phyloP scores from a whole-genome alignment of 805 yeast genomes.

The Saccharomycopsis fermentans region DNA sequence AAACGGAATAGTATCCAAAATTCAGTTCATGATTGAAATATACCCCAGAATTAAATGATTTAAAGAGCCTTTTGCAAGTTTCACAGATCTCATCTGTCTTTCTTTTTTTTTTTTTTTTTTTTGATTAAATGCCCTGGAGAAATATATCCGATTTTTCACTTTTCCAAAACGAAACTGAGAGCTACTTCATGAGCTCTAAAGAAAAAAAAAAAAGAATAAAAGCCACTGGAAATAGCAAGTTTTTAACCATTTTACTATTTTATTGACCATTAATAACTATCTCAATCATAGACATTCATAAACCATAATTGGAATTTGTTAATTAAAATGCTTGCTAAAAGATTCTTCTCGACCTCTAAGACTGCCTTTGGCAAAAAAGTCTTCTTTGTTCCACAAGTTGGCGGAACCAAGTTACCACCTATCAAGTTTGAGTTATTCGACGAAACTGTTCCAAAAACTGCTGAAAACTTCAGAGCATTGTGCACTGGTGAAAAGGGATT shows the following conservation, averaged over 20 bases:
- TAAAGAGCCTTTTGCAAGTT: background rate
- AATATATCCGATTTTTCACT: background rate
- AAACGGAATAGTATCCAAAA: too few species aligned
- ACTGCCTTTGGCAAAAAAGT: slow-evolving; percentile 15
- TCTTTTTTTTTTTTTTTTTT: background rate
- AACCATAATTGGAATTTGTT: background rate
- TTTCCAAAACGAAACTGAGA: too few species aligned
- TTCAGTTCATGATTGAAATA: too few species aligned
- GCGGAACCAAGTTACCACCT: slow-evolving; percentile 64
- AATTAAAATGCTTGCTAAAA: background rate
- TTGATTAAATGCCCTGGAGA: background rate
- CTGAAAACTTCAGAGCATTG: slow-evolving; percentile 80
- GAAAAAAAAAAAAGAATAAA: background rate
- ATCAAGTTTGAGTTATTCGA: slow-evolving; percentile 64
- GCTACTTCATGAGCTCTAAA: background rate
- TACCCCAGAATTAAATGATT: too few species aligned
- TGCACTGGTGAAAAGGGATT: slow-evolving; percentile 86
- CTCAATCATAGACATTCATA: background rate
- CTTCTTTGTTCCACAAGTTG: slow-evolving; percentile 12
- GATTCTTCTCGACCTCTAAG: slow-evolving; percentile 8
- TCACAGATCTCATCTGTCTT: background rate
- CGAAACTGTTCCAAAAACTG: slow-evolving; percentile 76
- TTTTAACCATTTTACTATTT: background rate
- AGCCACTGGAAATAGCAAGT: background rate
- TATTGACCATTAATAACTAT: background rate